Evolutionary conservation across 306 rosid species (phyloP), one percentile per base, ranked within the genome.

Genomic region (Arachis stenosperma): DNA sequence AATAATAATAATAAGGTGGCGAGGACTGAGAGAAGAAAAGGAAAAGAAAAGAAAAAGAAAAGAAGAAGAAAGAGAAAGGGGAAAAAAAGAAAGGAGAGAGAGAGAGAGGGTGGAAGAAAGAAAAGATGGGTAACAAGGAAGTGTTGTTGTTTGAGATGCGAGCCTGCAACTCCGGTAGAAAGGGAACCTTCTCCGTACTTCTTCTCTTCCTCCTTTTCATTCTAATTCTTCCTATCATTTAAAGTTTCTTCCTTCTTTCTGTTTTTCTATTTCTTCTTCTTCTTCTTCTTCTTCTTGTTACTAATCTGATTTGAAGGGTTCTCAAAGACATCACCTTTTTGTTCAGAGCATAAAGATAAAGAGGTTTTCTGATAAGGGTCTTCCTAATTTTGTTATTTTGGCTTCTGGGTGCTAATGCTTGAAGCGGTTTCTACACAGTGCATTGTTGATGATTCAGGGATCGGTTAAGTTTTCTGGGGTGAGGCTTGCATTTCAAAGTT

Each of bases 141-240:
- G 85, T 67, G 48, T 65, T 56, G 67, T 61, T 80, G 81, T 75
- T 79, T 65, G 89, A 84, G 90, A 93, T 84, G 84, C 92, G 90
- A 88, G 96, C 88, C 61, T 79, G 54, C 74, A n/a, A 8, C 22
- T 83, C 92, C 85, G 83, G 74, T 77, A 80, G 84, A 90, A 90
- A 90, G 78, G 95, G 86, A 87, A 80, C 85, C 89, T 89, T 82
- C 91, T 89, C 89, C 80, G 80, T 85, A 73, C 94, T 89, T 82
- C 85, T 83, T 71, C 88, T 82, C 84, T 81, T 88, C 70, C 85
- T 85, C 12, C 94, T 86, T 70, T 84, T 86, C 67, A 86, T 90
- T 87, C 92, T 89, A 75, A 83, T 89, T 78, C 90, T 93, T 44
- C 97, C 82, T 72, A 65, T 79, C 77, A 84, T 90, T 80, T 88